Evolutionary conservation across 1,139 yeast species (phyloP).

Genomic region (Sporopachydermia cereana): DNA sequence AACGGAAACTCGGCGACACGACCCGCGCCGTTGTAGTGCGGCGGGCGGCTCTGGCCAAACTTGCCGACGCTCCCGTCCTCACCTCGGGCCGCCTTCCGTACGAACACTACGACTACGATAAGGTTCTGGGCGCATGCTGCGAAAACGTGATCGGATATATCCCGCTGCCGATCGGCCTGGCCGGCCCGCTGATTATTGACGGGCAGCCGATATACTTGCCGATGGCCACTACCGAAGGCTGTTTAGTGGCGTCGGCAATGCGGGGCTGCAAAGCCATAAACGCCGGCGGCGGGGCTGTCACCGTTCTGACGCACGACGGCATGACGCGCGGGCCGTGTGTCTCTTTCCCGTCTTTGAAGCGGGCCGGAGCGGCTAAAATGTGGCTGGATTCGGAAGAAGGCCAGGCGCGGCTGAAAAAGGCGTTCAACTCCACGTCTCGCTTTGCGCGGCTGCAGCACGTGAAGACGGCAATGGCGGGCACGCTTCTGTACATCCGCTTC

Average conservation of each 20-base stretch:
- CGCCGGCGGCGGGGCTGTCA: slow-evolving; percentile 90
- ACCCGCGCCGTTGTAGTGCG: slow-evolving; percentile 89
- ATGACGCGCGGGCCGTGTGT: slow-evolving; percentile 99
- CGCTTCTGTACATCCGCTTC: slow-evolving; percentile 76
- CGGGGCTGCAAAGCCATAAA: slow-evolving; percentile 98
- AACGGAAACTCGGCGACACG: slow-evolving; percentile 77
- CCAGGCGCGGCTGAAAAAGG: slow-evolving; percentile 66
- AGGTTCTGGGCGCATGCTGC: slow-evolving; percentile 98
- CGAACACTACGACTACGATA: slow-evolving; percentile 76
- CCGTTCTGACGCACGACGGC: slow-evolving; percentile 91
- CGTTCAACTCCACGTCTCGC: slow-evolving; percentile 92
- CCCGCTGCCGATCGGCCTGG: slow-evolving; percentile 96
- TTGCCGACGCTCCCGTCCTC: slow-evolving; percentile 74
- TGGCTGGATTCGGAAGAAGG: slow-evolving; percentile 98
- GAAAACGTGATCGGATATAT: slow-evolving; percentile 94
- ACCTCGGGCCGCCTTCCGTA: slow-evolving; percentile 68
- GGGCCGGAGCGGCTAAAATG: slow-evolving; percentile 91
- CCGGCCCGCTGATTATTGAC: slow-evolving; percentile 91
- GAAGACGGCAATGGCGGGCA: slow-evolving; percentile 95
- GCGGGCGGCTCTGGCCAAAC: slow-evolving; percentile 76
- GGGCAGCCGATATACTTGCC: slow-evolving; percentile 84
- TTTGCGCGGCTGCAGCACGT: slow-evolving; percentile 89
- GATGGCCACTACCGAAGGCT: slow-evolving; percentile 99
- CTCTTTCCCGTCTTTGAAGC: slow-evolving; percentile 60
- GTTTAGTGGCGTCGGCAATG: slow-evolving; percentile 95